These are phyloP conservation scores for Solanum paucissectum DNA, from an alignment of 257 asterid species.

Conservation along the genomic window DNA sequence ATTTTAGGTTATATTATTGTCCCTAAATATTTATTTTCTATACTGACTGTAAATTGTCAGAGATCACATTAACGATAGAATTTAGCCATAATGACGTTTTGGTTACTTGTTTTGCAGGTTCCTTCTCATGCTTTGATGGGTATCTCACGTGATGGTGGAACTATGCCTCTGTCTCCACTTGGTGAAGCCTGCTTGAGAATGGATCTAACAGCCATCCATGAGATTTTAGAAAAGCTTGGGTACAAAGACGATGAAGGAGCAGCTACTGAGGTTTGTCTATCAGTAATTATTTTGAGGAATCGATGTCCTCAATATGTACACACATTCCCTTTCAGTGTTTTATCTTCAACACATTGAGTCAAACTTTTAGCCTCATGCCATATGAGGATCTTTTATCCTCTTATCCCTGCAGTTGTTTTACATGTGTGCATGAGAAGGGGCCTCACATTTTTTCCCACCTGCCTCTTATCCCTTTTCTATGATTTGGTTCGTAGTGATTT, in stretches of 20 bases:
- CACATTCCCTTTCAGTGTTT: not conserved
- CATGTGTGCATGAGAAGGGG: not conserved
- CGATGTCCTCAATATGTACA: not conserved
- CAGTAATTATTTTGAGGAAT: not conserved
- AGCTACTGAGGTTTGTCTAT: slow-evolving; percentile 60
- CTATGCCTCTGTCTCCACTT: slow-evolving; percentile 50
- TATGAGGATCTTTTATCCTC: not conserved
- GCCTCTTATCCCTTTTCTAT: not conserved
- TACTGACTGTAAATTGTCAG: not conserved
- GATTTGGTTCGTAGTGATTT: not conserved
- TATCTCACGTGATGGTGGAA: slow-evolving; percentile 43
- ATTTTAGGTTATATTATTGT: not conserved
- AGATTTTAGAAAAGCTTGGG: slow-evolving; percentile 64
- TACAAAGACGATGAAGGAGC: slow-evolving; percentile 92
- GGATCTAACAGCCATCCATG: slow-evolving; percentile 89
- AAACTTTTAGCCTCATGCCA: not conserved
- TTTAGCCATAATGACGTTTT: not conserved
- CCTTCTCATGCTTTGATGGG: slow-evolving; percentile 80
- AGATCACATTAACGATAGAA: not conserved
- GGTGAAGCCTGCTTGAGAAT: slow-evolving; percentile 94
- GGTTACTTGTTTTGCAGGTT: slow-evolving; percentile 34
- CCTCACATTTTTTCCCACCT: not conserved
- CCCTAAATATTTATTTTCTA: not conserved
- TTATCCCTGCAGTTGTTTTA: not conserved
- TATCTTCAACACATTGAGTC: not conserved